phyloP scores from a whole-genome alignment of 2,329 filamentous ascomycete species.

The Anthostomella pinea region DNA sequence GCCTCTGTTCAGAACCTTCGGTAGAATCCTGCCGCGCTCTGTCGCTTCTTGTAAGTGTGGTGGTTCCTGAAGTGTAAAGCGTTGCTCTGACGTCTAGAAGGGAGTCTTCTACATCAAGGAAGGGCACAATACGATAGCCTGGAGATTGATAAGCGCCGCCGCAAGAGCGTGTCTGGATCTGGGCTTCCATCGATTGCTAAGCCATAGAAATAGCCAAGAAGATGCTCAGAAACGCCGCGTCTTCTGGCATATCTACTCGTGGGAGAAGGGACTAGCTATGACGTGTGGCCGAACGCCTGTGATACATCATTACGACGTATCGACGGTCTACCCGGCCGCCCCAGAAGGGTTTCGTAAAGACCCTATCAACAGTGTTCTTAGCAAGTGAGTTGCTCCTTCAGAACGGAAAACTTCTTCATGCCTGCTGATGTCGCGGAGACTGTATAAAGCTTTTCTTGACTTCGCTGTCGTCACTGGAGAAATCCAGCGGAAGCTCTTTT shows the following conservation, averaged over 20 bases:
- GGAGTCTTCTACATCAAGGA: slow-evolving; percentile 27
- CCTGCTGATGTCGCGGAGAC: too few species aligned
- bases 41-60: slow-evolving; percentile 23
- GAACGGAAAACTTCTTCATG: too few species aligned
- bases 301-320: slow-evolving; percentile 29
- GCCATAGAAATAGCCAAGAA: background rate
- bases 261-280: slow-evolving; percentile 30
- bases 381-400: slow-evolving; percentile 1
- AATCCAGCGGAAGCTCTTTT: slow-evolving; percentile 25
- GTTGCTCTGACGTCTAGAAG: slow-evolving; percentile 13
- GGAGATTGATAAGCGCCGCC: slow-evolving; percentile 26
- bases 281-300: slow-evolving; percentile 26
- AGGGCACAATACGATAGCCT: slow-evolving; percentile 27
- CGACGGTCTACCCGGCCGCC: slow-evolving; percentile 10
- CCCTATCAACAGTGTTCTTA: too few species aligned
- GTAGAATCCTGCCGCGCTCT: slow-evolving; percentile 26
- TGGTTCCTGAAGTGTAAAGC: background rate
- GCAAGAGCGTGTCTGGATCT: slow-evolving; percentile 27
- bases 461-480: slow-evolving; percentile 23
- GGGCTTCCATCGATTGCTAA: slow-evolving; percentile 26
- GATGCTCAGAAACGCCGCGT: slow-evolving; percentile 13
- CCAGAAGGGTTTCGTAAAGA: too few species aligned
- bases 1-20: slow-evolving; percentile 28
- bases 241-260: slow-evolving; percentile 30
- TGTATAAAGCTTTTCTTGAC: slow-evolving; percentile 21